phyloP scores from a whole-genome alignment of 148 eudicot genomes.

The Camellia sinensis region DNA sequence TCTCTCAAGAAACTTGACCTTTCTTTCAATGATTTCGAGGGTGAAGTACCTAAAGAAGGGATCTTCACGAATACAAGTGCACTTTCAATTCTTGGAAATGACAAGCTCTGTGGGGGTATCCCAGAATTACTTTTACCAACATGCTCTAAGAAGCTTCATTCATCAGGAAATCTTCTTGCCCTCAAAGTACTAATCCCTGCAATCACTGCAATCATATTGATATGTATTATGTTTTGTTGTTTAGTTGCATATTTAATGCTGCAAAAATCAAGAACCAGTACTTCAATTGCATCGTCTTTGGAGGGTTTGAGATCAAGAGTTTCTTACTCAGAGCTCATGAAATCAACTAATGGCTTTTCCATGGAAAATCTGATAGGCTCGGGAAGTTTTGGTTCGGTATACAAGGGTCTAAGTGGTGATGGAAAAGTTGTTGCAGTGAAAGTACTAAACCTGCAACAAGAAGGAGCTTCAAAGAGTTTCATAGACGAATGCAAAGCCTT shows the following conservation, averaged over 20 bases:
- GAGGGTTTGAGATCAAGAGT: neutral
- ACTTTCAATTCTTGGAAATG: slow-evolving; percentile 28
- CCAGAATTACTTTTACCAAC: slow-evolving; percentile 26
- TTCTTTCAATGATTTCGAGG: slow-evolving; percentile 14
- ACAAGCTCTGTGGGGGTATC: slow-evolving; percentile 38
- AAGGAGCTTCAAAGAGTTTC: slow-evolving; percentile 26
- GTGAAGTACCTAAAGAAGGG: slow-evolving; percentile 33
- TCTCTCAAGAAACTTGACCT: neutral
- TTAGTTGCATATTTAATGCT: neutral
- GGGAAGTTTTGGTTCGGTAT: slow-evolving; percentile 29
- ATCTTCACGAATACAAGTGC: slow-evolving; percentile 30
- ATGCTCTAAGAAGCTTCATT: slow-evolving; percentile 17
- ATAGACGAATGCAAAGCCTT: slow-evolving; percentile 12
- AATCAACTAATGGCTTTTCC: slow-evolving; percentile 28
- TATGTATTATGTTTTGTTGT: neutral
- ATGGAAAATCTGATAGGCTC: slow-evolving; percentile 20
- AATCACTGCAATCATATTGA: neutral
- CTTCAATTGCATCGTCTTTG: neutral
- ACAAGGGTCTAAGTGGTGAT: slow-evolving; percentile 17
- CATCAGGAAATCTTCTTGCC: neutral
- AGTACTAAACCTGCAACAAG: slow-evolving; percentile 23
- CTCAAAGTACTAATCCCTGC: neutral
- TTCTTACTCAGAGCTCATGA: slow-evolving; percentile 21
- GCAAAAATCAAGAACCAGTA: neutral
- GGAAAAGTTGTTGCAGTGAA: slow-evolving; percentile 23